A percentile compares a stretch with the other conserved stretches of the same genome.
Evolutionary conservation across 1,284 basidiomycete genomes (phyloP).

Genomic region (Ganoderma sinense): DNA sequence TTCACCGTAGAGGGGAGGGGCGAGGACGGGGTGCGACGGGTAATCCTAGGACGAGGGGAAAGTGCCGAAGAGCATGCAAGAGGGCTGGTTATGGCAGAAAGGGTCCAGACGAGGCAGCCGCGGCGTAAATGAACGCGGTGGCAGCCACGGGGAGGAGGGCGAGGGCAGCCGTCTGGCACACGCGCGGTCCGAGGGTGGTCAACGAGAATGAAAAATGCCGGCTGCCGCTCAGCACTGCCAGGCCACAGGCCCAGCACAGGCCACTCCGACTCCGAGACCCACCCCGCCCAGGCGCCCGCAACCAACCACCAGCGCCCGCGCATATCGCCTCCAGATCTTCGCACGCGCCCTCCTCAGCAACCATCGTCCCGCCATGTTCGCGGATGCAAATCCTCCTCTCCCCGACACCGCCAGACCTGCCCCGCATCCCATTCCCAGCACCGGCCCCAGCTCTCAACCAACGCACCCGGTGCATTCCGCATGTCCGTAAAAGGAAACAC

Average conservation of each 20-base stretch:
- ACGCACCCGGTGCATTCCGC: constrained; percentile 11
- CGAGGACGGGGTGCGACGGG: constrained; percentile 23
- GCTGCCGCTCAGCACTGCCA: not conserved
- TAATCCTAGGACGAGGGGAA: constrained; percentile 24
- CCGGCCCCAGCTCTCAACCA: not conserved
- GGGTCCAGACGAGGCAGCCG: not conserved
- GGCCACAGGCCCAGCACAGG: not conserved
- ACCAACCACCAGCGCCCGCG: not conserved
- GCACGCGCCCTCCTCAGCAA: constrained; percentile 27
- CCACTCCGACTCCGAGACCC: not conserved
- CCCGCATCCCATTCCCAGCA: not conserved
- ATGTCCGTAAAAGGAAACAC: constrained; percentile 13
- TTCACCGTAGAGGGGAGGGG: constrained; percentile 23
- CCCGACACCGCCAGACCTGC: not conserved
- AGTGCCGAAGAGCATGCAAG: constrained; percentile 25
- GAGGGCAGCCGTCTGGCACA: constrained; percentile 1
- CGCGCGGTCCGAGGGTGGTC: constrained; percentile 1
- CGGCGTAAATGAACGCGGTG: constrained; percentile 1
- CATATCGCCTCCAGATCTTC: constrained; percentile 36
- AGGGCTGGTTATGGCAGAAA: constrained; percentile 16
- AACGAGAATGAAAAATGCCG: constrained; percentile 10
- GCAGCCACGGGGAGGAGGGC: constrained; percentile 1
- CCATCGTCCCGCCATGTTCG: constrained; percentile 33
- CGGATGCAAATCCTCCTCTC: constrained; percentile 41
- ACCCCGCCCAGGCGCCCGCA: not conserved